Percentiles rank a stretch among this genome's conserved stretches.
These are phyloP conservation scores for Solanum pinnatisectum DNA, from an alignment of 257 asterid genomes.

Conservation along the genomic window DNA sequence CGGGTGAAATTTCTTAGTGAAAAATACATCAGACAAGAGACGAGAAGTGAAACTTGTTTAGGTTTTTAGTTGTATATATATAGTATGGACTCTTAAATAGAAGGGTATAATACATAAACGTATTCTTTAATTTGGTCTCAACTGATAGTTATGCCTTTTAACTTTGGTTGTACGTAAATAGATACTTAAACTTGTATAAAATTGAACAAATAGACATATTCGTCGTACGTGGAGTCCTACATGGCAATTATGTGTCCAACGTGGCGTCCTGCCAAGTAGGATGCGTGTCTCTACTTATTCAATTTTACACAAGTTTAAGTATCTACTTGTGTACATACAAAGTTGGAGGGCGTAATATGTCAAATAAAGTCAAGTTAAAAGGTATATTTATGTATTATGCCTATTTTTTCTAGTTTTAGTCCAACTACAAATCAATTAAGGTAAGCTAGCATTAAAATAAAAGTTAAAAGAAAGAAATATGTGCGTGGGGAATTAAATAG, in stretches of 20 bases:
- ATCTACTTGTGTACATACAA: no score
- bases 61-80: not conserved
- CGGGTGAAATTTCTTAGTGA: not conserved
- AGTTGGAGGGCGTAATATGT: not conserved
- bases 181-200: no score
- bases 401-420: not conserved
- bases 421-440: not conserved
- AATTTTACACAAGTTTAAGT: no score
- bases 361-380: no score
- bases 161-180: fast-evolving
- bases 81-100: not conserved
- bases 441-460: not conserved
- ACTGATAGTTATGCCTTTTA: no score
- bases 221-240: fast-evolving
- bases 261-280: not conserved
- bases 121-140: no score
- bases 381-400: no score
- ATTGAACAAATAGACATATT: no score
- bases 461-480: not conserved
- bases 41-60: not conserved
- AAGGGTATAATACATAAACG: no score
- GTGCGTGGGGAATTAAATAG: not conserved
- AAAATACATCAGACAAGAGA: not conserved
- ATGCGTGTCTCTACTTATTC: fast-evolving
- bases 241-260: no score